A percentile compares a stretch with the other conserved stretches of the same genome.
phyloP scores from a whole-genome alignment of 2,329 filamentous ascomycete genomes.

The Sporothrix euskadiensis region DNA sequence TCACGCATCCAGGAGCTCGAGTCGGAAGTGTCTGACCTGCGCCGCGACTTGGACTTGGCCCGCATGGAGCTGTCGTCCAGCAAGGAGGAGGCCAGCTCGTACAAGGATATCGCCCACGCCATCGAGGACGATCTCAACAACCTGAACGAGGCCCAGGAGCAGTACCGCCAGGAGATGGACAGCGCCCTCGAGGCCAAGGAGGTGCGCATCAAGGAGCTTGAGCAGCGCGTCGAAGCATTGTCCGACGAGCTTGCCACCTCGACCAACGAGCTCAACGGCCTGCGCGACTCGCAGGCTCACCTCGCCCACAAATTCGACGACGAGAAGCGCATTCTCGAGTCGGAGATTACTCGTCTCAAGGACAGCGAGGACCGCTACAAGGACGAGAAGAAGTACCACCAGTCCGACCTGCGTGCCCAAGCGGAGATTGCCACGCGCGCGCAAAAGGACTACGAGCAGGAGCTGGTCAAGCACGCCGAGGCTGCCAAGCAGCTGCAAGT shows the following conservation, averaged over 20 bases:
- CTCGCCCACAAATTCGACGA: slow-evolving; percentile 70
- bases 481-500: slow-evolving; percentile 83
- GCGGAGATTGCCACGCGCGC: slow-evolving; percentile 90
- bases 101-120: slow-evolving; percentile 81
- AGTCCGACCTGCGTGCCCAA: slow-evolving; percentile 88
- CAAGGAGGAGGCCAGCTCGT: slow-evolving; percentile 79
- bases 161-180: slow-evolving; percentile 87
- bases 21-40: slow-evolving; percentile 81
- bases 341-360: slow-evolving; percentile 77
- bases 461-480: slow-evolving; percentile 92
- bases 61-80: slow-evolving; percentile 78
- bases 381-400: slow-evolving; percentile 79
- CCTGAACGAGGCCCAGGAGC: slow-evolving; percentile 76
- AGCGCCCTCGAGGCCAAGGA: slow-evolving; percentile 74
- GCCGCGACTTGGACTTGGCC: slow-evolving; percentile 80
- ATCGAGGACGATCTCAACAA: slow-evolving; percentile 85
- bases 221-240: slow-evolving; percentile 81
- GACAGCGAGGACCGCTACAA: slow-evolving; percentile 79
- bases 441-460: slow-evolving; percentile 92
- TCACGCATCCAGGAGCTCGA: slow-evolving; percentile 76
- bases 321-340: slow-evolving; percentile 75
- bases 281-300: slow-evolving; percentile 81
- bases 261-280: slow-evolving; percentile 76
- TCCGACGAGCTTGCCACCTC: slow-evolving; percentile 77
- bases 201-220: slow-evolving; percentile 73